Percentiles rank a stretch among this genome's conserved stretches.
phyloP scores from a whole-genome alignment of 345 rosid genomes.

The Turritis glabra region DNA sequence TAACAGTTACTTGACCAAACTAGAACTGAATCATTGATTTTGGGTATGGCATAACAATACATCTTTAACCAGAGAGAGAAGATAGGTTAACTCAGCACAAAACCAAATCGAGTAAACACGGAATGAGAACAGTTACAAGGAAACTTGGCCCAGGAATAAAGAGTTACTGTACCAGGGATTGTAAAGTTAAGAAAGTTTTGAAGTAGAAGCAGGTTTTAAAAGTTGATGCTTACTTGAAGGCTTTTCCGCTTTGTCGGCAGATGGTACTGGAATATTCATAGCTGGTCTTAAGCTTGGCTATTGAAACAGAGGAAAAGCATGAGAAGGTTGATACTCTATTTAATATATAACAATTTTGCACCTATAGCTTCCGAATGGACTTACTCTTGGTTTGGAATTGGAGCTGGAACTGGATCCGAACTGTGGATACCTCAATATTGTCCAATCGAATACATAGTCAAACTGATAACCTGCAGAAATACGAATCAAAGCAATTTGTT shows the following conservation, averaged over 20 bases:
- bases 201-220: neutral
- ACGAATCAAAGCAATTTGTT: slow-evolving; percentile 9
- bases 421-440: slow-evolving; percentile 85
- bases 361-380: slow-evolving; percentile 26
- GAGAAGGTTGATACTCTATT: neutral
- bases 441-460: slow-evolving; percentile 96
- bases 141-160: neutral
- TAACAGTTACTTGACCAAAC: too few relatives aligned
- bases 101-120: neutral
- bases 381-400: slow-evolving; percentile 69
- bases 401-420: slow-evolving; percentile 64
- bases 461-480: slow-evolving; percentile 78
- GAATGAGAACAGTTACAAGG: neutral
- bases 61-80: neutral
- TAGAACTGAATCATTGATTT: neutral
- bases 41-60: neutral
- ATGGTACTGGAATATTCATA: slow-evolving; percentile 53
- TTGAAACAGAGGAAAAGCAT: slow-evolving; percentile 7
- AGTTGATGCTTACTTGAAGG: slow-evolving; percentile 57
- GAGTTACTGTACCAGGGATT: neutral
- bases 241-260: slow-evolving; percentile 60
- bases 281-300: slow-evolving; percentile 63
- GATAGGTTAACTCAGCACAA: neutral
- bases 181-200: neutral
- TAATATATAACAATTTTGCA: neutral